These are phyloP conservation scores for Neurospora cerealis DNA, from an alignment of 495 filamentous ascomycete species.

Conservation along the genomic window DNA sequence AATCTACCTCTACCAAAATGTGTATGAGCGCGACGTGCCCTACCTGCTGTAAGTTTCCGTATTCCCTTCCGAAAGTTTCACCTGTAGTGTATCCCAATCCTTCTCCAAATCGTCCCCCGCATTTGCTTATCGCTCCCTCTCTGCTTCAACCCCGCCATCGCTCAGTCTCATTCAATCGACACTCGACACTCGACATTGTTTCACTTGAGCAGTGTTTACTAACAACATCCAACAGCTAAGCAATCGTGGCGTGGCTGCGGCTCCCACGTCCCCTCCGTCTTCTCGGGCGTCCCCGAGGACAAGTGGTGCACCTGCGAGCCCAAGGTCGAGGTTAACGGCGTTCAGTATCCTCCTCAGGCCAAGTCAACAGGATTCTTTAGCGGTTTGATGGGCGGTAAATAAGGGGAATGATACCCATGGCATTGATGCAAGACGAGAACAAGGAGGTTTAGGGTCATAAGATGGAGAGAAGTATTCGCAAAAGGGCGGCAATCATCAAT, in stretches of 20 bases:
- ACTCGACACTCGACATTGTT: not conserved
- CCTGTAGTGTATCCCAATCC: not conserved
- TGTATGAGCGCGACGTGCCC: slow-evolving; percentile 30
- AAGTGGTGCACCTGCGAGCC: slow-evolving; percentile 54
- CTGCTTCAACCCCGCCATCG: not conserved
- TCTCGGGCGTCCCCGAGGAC: slow-evolving; percentile 43
- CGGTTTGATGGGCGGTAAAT: slow-evolving; percentile 14
- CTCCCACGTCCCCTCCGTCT: slow-evolving; percentile 50
- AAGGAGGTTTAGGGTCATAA: not conserved
- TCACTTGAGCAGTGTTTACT: not conserved
- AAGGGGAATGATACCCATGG: slow-evolving; percentile 2
- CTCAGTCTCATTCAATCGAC: not conserved
- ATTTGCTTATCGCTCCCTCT: not conserved
- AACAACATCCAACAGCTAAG: slow-evolving; percentile 38
- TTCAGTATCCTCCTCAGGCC: slow-evolving; percentile 50
- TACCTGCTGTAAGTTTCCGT: slow-evolving; percentile 26
- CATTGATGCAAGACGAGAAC: not conserved
- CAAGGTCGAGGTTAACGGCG: slow-evolving; percentile 47
- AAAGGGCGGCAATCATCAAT: not conserved
- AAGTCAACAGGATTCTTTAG: slow-evolving; percentile 24
- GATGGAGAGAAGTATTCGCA: not conserved
- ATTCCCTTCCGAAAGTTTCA: not conserved
- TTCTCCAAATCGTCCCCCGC: not conserved
- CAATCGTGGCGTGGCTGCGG: slow-evolving; percentile 61
- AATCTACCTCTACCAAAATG: slow-evolving; percentile 16